Percentiles rank a stretch among this genome's conserved stretches.
phyloP scores from a whole-genome alignment of 1,284 basidiomycete species.

The Trametes hirsuta region DNA sequence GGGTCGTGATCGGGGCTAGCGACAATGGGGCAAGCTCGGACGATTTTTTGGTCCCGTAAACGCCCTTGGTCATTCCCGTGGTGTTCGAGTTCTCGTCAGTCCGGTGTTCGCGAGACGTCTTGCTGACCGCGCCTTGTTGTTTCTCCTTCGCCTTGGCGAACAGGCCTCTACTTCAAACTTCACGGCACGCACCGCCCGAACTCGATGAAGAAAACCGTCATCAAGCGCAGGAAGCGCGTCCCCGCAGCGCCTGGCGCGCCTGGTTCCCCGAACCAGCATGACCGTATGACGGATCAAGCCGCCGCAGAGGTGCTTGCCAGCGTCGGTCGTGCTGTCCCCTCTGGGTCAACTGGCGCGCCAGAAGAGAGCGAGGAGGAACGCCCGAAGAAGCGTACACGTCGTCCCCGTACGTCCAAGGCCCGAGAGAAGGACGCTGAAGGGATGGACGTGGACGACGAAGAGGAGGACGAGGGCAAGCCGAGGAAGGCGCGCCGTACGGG shows the following conservation, averaged over 20 bases:
- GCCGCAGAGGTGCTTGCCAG: slow-evolving; percentile 83
- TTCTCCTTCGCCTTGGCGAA: slow-evolving; percentile 19
- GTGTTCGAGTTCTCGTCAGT: slow-evolving; percentile 9
- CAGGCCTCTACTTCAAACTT: slow-evolving; percentile 96
- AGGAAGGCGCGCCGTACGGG: slow-evolving; percentile 14
- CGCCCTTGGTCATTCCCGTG: slow-evolving; percentile 3
- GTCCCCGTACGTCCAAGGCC: slow-evolving; percentile 43
- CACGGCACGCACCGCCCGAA: slow-evolving; percentile 97
- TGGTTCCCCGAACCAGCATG: slow-evolving; percentile 35
- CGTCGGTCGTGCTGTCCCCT: slow-evolving; percentile 59
- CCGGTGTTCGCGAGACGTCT: slow-evolving; percentile 10
- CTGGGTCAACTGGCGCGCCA: slow-evolving; percentile 44
- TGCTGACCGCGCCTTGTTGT: slow-evolving; percentile 20
- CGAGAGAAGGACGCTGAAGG: slow-evolving; percentile 45
- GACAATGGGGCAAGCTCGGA: background rate
- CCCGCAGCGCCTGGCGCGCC: slow-evolving; percentile 65
- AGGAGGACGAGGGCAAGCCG: slow-evolving; percentile 48
- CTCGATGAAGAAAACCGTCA: slow-evolving; percentile 98
- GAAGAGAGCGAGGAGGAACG: slow-evolving; percentile 62
- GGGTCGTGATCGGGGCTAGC: slow-evolving; percentile 4
- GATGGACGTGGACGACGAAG: slow-evolving; percentile 37
- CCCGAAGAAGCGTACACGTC: slow-evolving; percentile 58
- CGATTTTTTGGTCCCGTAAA: background rate
- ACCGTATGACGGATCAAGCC: slow-evolving; percentile 77
- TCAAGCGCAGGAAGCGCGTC: slow-evolving; percentile 96